These are phyloP conservation scores for Trypanosoma theileri DNA, from an alignment of 208 protist species.

Conservation along the genomic window DNA sequence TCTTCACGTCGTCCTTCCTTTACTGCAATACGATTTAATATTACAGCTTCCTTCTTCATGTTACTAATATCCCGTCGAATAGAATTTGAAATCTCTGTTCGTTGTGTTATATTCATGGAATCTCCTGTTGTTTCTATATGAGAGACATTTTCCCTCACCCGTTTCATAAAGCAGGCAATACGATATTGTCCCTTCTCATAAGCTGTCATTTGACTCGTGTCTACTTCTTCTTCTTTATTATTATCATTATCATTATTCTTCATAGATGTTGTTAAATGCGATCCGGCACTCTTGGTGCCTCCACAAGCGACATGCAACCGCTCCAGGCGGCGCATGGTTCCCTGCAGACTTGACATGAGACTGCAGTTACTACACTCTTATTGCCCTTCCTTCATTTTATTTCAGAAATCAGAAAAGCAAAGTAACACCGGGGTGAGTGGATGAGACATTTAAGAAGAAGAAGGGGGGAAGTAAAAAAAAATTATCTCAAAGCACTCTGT, in stretches of 20 bases:
- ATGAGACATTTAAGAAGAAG: no score
- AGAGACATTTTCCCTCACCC: slow-evolving; percentile 18
- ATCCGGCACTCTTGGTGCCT: not conserved
- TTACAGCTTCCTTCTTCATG: slow-evolving; percentile 30
- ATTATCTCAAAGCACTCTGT: no score
- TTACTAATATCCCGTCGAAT: slow-evolving; percentile 26
- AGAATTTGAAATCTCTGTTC: slow-evolving; percentile 31
- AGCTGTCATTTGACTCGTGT: slow-evolving; percentile 20
- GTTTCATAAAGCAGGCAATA: slow-evolving; percentile 29
- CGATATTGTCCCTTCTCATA: slow-evolving; percentile 35
- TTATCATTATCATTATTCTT: not conserved
- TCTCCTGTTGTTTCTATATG: slow-evolving; percentile 14
- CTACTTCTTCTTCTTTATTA: not conserved
- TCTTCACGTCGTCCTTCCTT: slow-evolving; percentile 30
- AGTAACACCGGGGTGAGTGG: no score
- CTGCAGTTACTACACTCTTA: not conserved
- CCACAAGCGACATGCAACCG: slow-evolving; percentile 22
- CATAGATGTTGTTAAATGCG: not conserved
- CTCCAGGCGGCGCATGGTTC: slow-evolving; percentile 19
- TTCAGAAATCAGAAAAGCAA: not conserved
- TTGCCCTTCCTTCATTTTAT: slow-evolving; percentile 3
- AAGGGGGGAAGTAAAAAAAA: no score
- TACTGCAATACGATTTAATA: slow-evolving; percentile 20
- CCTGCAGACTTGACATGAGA: slow-evolving; percentile 19
- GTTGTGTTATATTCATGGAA: slow-evolving; percentile 15